Evolutionary conservation across 306 rosid species (phyloP).

Genomic region (Pyrus communis): DNA sequence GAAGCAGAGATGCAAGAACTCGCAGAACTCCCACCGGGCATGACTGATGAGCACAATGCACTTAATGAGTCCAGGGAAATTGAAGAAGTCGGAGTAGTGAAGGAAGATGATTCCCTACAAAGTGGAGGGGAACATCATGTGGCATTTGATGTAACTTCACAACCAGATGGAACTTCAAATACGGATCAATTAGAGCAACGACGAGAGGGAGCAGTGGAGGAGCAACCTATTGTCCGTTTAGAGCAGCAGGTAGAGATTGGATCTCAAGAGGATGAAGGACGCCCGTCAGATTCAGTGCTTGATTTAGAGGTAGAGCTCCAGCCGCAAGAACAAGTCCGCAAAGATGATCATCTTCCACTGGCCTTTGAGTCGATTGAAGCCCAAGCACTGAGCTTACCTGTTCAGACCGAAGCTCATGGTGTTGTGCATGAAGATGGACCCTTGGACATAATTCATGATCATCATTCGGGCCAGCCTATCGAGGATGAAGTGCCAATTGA

Average conservation of each 20-base stretch:
- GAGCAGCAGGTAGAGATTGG: constrained; percentile 14
- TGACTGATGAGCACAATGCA: constrained; percentile 2
- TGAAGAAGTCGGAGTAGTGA: not conserved
- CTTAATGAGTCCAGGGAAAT: not conserved
- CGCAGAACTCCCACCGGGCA: constrained; percentile 11
- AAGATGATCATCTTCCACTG: not conserved
- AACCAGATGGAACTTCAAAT: not conserved
- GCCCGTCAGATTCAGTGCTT: not conserved
- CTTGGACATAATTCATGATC: not conserved
- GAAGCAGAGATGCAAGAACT: not conserved
- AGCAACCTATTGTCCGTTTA: constrained; percentile 8
- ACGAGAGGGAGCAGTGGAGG: constrained; percentile 15
- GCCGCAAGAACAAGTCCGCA: not conserved
- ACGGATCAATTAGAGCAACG: not conserved
- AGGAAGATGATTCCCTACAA: not conserved
- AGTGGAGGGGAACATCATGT: not conserved
- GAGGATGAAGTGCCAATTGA: not conserved
- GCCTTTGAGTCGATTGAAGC: not conserved
- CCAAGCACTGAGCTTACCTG: not conserved
- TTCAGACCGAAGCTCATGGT: not conserved
- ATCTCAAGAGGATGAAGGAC: constrained; percentile 6
- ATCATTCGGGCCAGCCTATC: not conserved
- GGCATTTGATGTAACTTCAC: not conserved
- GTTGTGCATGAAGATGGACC: not conserved
- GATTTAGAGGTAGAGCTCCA: not conserved